Conservation (phyloP, 2,329 filamentous ascomycete genomes). For the Trichoderma atroviride region DNA sequence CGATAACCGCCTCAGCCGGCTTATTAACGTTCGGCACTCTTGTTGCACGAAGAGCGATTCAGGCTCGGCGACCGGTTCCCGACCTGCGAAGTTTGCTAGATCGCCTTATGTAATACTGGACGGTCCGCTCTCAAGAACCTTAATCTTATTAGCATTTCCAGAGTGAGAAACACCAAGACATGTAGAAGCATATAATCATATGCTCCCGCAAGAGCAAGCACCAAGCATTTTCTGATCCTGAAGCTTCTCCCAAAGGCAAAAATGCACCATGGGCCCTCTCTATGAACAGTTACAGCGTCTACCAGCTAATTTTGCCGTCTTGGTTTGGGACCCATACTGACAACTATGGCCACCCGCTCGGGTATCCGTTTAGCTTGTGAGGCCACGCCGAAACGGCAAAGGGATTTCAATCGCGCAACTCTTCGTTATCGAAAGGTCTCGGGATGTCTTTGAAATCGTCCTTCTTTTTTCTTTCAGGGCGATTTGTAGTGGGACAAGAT, state of each 20-base stretch:
- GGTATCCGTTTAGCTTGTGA: constrained; percentile 10
- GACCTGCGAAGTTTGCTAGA: background rate
- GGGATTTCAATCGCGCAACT: constrained; percentile 4
- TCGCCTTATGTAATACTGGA: background rate
- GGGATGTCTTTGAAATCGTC: background rate
- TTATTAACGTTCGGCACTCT: background rate
- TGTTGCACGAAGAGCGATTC: background rate
- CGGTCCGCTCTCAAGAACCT: background rate
- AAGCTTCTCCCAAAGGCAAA: background rate
- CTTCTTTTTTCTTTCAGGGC: background rate
- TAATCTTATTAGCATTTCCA: background rate
- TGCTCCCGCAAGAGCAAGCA: background rate
- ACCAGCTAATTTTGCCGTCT: background rate
- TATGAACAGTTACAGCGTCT: background rate
- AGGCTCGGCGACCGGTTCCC: background rate
- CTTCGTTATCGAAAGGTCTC: background rate
- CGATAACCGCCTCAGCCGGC: background rate
- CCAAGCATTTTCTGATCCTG: background rate
- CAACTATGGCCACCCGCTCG: constrained; percentile 4
- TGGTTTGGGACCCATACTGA: background rate
- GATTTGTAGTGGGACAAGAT: background rate
- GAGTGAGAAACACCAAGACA: background rate
- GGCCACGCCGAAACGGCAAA: background rate
- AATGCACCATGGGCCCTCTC: background rate
- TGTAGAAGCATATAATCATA: background rate